Conservation (phyloP, 805 yeast genomes). For the Saturnispora silvae region DNA sequence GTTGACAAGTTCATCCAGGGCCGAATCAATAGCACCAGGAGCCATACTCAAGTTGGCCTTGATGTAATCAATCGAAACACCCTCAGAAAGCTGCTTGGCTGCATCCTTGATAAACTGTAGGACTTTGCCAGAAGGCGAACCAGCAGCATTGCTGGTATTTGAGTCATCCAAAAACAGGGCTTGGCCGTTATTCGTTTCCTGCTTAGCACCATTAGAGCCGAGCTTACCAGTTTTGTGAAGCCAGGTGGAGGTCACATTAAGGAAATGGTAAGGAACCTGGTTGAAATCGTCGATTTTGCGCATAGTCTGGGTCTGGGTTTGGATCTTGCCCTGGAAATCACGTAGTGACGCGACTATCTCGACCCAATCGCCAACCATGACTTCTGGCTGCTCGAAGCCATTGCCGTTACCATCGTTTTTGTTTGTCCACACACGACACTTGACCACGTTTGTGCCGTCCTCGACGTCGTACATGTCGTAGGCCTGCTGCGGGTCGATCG, state of each 20-base stretch:
- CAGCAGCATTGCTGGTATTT: constrained; percentile 14
- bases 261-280: constrained; percentile 56
- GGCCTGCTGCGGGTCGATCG: constrained; percentile 44
- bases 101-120: constrained; percentile 38
- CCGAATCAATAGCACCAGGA: constrained; percentile 37
- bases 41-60: constrained; percentile 44
- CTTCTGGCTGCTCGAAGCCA: constrained; percentile 18
- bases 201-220: constrained; percentile 9
- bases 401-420: constrained; percentile 43
- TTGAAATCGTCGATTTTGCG: constrained; percentile 51
- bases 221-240: constrained; percentile 35
- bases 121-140: constrained; percentile 26
- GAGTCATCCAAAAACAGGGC: constrained; percentile 35
- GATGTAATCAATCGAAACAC: constrained; percentile 59
- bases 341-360: constrained; percentile 45
- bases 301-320: constrained; percentile 53
- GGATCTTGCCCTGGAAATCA: constrained; percentile 54
- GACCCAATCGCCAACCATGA: constrained; percentile 47
- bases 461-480: constrained; percentile 52
- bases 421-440: constrained; percentile 52
- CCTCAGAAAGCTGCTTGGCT: constrained; percentile 55
- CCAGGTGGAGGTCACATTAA: constrained; percentile 50
- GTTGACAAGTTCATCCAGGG: constrained; percentile 47
- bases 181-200: constrained; percentile 13
- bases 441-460: constrained; percentile 66